Conservation (phyloP, 345 rosid species). For the Populus euphratica region DNA sequence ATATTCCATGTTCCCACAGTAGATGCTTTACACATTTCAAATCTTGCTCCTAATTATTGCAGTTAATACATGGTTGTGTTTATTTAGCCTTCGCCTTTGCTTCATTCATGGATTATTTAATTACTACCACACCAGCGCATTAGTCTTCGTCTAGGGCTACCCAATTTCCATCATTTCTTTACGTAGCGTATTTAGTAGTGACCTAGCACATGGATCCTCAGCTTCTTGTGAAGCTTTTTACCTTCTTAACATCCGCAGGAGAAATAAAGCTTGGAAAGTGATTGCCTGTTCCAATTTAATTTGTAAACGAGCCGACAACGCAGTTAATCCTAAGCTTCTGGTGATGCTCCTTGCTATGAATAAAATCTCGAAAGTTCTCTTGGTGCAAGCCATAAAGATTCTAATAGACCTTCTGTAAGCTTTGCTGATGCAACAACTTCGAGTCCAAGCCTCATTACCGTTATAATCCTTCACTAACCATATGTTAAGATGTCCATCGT, state of each 20-base stretch:
- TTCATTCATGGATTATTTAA: no score
- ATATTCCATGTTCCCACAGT: neutral
- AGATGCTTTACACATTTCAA: neutral
- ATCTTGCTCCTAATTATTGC: neutral
- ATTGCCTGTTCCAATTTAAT: no score
- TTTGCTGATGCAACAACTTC: neutral
- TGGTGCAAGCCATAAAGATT: no score
- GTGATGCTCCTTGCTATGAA: no score
- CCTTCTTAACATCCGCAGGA: neutral
- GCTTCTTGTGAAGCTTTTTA: neutral
- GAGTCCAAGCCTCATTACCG: neutral
- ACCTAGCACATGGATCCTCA: no score
- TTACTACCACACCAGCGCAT: neutral
- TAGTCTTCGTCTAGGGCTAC: neutral
- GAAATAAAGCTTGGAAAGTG: neutral
- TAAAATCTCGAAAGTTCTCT: no score
- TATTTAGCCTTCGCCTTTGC: neutral
- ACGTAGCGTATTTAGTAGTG: no score
- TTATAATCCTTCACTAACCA: no score
- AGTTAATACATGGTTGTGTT: neutral
- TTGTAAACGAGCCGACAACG: no score
- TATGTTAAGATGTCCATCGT: neutral
- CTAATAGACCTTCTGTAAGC: neutral
- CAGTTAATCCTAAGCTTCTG: no score
- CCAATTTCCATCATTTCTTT: neutral